phyloP scores from a whole-genome alignment of 495 filamentous ascomycete species.

The Xylaria intraflava region DNA sequence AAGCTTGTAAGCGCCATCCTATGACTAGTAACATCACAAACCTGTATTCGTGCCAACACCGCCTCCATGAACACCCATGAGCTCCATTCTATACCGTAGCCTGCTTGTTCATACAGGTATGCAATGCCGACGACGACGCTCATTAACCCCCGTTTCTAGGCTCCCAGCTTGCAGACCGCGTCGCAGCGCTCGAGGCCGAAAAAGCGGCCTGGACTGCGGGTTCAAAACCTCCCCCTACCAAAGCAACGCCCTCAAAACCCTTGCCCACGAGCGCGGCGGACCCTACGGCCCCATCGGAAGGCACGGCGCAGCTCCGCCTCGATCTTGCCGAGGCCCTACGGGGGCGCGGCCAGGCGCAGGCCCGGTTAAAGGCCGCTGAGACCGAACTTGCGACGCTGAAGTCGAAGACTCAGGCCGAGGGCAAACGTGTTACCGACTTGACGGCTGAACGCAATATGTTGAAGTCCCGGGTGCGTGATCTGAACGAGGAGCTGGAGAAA shows the following conservation, averaged over 20 bases:
- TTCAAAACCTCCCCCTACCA: constrained; percentile 3
- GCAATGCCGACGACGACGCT: constrained; percentile 14
- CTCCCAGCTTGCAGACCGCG: constrained; percentile 62
- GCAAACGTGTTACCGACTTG: constrained; percentile 53
- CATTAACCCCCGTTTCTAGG: constrained; percentile 38
- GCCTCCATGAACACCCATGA: background rate
- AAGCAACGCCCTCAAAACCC: constrained; percentile 10
- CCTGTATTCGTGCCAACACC: background rate
- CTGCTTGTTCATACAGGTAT: background rate
- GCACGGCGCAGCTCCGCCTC: constrained; percentile 45
- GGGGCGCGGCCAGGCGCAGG: constrained; percentile 58
- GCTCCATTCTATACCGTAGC: background rate
- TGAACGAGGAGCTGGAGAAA: constrained; percentile 75
- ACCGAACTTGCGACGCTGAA: constrained; percentile 56
- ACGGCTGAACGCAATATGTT: constrained; percentile 56
- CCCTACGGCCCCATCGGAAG: constrained; percentile 20
- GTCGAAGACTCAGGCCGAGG: constrained; percentile 48
- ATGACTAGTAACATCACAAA: too few relatives aligned
- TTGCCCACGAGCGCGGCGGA: constrained; percentile 14
- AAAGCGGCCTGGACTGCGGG: constrained; percentile 24
- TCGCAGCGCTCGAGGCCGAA: constrained; percentile 50
- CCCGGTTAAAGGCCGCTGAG: constrained; percentile 50
- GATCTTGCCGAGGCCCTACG: constrained; percentile 72
- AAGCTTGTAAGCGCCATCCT: constrained; percentile 34
- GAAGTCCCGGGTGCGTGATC: constrained; percentile 59